Evolutionary conservation across 768 basidiomycete genomes (phyloP), one percentile per base, ranked within the genome.

Genomic region (Mycena sanguinolenta): DNA sequence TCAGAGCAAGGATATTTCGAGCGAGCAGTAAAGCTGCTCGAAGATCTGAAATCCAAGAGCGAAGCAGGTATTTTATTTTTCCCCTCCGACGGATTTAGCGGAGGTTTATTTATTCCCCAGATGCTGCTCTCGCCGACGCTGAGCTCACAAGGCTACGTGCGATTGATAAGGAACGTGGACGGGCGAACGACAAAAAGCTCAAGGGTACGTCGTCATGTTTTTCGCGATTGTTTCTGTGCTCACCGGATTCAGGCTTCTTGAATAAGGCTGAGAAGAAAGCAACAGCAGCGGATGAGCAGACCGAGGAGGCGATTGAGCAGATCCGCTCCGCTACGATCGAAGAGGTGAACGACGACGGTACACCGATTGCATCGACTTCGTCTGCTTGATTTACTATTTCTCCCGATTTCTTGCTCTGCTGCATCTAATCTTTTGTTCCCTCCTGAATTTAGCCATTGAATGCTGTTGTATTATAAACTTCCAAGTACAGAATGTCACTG

Each of bases 1-100:
- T 91, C 91, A 30, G 93, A 95, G 75, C 86, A 86, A 70, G 94
- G 95, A 2, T 94, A 84, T 75, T 91, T 89, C 69, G 93, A 95
- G 72, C 92, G 90, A 75, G 90, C 94, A 1, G 85, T 90, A 68
- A 87, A 84, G 71, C 84, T 90, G 46, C 83, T 95, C 30, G 82
- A 88, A 58, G 92, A 93, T 28, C 79, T 94, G 44, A 88, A 90
- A 75, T 84, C 83, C 74, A 86, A 92, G 77, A 89, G 88, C 65
- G 87, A 91, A 17, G 74, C 84, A 69, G 92, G 94, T 90, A 69
- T 34, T 1, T 5, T n/a, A 9, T 6, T 66, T 5, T 16, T 13
- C 67, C 13, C 69, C 49, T 27, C 39, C 54, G 14, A 54, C 32
- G 32, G 16, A 27, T 58, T 53, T 57, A 6, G 54, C 25, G 39